Evolutionary conservation across 805 yeast genomes (phyloP).

Genomic region (Saturnispora hagleri): DNA sequence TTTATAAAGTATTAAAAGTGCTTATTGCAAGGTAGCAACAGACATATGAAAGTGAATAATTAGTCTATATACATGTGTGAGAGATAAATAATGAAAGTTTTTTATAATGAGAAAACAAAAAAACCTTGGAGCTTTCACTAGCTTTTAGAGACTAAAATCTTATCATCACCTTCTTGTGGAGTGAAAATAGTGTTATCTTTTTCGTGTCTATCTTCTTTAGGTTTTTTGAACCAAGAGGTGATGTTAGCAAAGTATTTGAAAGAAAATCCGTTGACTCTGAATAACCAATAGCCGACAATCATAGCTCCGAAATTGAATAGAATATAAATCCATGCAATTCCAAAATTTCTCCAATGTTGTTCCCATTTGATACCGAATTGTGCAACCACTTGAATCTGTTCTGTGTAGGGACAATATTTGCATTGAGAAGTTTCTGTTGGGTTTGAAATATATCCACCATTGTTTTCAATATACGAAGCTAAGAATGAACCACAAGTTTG

Average conservation of each 20-base stretch:
- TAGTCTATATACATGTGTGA: no score
- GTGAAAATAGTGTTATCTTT: slow-evolving; percentile 35
- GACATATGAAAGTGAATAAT: no score
- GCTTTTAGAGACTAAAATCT: slow-evolving; percentile 22
- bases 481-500: slow-evolving; percentile 53
- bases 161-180: slow-evolving; percentile 32
- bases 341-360: slow-evolving; percentile 58
- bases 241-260: slow-evolving; percentile 24
- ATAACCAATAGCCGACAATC: slow-evolving; percentile 29
- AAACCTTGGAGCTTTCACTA: not conserved
- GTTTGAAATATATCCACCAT: slow-evolving; percentile 49
- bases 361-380: slow-evolving; percentile 36
- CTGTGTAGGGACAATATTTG: slow-evolving; percentile 37
- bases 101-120: not conserved
- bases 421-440: slow-evolving; percentile 40
- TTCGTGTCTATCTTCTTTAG: slow-evolving; percentile 38
- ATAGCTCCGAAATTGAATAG: slow-evolving; percentile 40
- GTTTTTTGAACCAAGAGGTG: slow-evolving; percentile 30
- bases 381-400: slow-evolving; percentile 37
- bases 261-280: slow-evolving; percentile 31
- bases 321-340: slow-evolving; percentile 50
- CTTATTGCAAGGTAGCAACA: no score
- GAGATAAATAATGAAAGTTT: no score
- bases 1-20: no score
- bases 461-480: slow-evolving; percentile 30